Base-by-base conservation (phyloP, 1,139 yeast genomes). In the Candida dubliniensis region DNA sequence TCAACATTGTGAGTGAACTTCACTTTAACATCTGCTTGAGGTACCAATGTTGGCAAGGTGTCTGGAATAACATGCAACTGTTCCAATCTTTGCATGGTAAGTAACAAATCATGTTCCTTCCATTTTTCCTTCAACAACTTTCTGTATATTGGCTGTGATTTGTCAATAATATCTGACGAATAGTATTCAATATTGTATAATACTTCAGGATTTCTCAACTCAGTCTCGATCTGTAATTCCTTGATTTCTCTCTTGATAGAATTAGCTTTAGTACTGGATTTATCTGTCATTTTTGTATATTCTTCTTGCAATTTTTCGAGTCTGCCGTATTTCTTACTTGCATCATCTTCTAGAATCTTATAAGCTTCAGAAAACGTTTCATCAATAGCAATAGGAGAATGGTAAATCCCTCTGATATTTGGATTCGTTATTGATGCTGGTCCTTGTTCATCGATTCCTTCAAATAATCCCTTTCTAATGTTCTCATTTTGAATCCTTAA, bases 41-140 rank as follows among this genome's bases (percentile, higher is more conserved):
- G 98, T n/a, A 77, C 82, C 47, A 93, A 67, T 0, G 98, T 89
- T 23, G 98, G 95, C 60, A 93, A 63, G 2, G 98, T 90, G 61
- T 93, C 99, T 26, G 99, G 99, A 51, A 95, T 87, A 41, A 89
- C 89, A 42, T 79, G 79, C 53, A 90, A 69, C 47, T 87, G 84
- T 67, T 93, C 99, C 47, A 95, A 67, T 69, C 98, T 82, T 69
- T 93, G 98, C 88, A 88, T 86, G 44, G 82, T 70, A 44, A 87
- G 60, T 81, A 86, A 82, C 63, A 80, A 77, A 40, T 79, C 84
- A 52, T 83, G 73, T 8, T 72, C 64, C 60, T 79, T 77, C 97
- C 98, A 93, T 53, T 84, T 77, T 49, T 84, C 68, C 56, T 79
- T 70, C 45, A 87, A 79, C 50, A 80, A 71, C 40, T 80, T 70